These are phyloP conservation scores for Pestalotiopsis sp. DNA, from an alignment of 2,329 filamentous ascomycete species.

Conservation along the genomic window DNA sequence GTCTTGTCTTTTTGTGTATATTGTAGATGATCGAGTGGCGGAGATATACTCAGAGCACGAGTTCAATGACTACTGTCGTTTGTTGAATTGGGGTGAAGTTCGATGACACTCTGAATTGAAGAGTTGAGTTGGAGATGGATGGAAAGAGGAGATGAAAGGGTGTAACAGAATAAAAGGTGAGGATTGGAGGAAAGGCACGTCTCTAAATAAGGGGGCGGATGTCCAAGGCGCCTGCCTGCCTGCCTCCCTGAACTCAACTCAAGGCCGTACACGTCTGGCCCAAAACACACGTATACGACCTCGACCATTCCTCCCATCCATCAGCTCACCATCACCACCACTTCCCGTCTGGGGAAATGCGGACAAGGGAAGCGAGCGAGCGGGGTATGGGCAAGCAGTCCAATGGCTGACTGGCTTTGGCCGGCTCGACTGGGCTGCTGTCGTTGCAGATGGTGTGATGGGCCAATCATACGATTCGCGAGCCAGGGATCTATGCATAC, in stretches of 20 bases:
- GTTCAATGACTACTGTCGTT: neutral
- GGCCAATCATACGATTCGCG: slow-evolving; percentile 30
- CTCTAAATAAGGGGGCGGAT: slow-evolving; percentile 12
- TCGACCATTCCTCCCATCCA: slow-evolving; percentile 4
- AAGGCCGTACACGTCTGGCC: neutral
- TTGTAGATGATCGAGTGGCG: neutral
- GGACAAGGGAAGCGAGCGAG: slow-evolving; percentile 32
- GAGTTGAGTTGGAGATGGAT: slow-evolving; percentile 6
- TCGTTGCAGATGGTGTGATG: slow-evolving; percentile 23
- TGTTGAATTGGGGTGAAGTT: slow-evolving; percentile 12
- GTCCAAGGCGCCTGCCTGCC: neutral
- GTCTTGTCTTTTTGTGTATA: neutral
- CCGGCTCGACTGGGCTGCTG: neutral
- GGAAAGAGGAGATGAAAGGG: slow-evolving; percentile 7
- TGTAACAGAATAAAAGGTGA: slow-evolving; percentile 9
- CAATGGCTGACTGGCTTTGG: neutral
- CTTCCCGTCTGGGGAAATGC: slow-evolving; percentile 21
- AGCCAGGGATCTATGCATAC: slow-evolving; percentile 24
- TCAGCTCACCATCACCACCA: slow-evolving; percentile 9
- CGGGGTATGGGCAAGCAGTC: slow-evolving; percentile 25
- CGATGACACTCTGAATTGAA: slow-evolving; percentile 4
- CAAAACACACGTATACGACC: neutral
- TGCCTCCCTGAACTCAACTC: neutral
- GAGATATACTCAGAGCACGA: neutral
- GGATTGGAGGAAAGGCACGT: slow-evolving; percentile 4